Base-by-base conservation (phyloP, 1,284 basidiomycete species). In the Irpex sp. region DNA sequence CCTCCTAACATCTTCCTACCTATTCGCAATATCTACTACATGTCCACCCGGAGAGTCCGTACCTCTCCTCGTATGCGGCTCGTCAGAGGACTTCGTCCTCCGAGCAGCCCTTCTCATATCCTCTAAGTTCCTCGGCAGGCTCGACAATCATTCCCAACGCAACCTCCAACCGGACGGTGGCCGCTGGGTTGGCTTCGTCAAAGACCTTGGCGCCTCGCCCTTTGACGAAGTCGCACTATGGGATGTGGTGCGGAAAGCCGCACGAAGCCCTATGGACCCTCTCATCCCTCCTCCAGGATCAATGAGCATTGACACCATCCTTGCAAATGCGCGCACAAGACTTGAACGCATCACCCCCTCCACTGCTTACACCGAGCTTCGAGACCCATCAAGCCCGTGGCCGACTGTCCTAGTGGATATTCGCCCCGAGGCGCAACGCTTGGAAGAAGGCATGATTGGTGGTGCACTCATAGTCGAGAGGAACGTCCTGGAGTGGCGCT, bases 371-470 rank as follows among this genome's bases (percentile, higher is more conserved):
- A 77, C 78, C 1, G 84, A 88, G 65, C 76, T 89, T 8, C 76
- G 78, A 23, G 82, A 84, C 54, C 72, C 80, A 1, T 72, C 78
- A 37, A 76, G 81, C 45, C 77, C 75, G 10, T 82, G 82, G 60
- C 86, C 87, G 2, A 84, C 84, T 2, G 80, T 90, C 58, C 77
- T 91, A 51, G 87, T 91, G n/a, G 89, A 91, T 70, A 90, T 91
- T 59, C 83, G 88, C 6, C 80, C 86, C 0, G 80, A 77, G 47
- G 78, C 77, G 4, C 82, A 88, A 69, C 80, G 88, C 14, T 74
- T 75, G 9, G 69, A 70, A 36, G 77, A 81, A 48, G 89, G 89
- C 0, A 74, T 72, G 0, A 85, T 91, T 62, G 77, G 78, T 8
- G 87, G 88, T 0, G 80, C 87, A 12, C 73, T 90, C 59, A 72